Evolutionary conservation across 2,329 filamentous ascomycete species (phyloP).

Genomic region (Pseudogymnoascus sp.): DNA sequence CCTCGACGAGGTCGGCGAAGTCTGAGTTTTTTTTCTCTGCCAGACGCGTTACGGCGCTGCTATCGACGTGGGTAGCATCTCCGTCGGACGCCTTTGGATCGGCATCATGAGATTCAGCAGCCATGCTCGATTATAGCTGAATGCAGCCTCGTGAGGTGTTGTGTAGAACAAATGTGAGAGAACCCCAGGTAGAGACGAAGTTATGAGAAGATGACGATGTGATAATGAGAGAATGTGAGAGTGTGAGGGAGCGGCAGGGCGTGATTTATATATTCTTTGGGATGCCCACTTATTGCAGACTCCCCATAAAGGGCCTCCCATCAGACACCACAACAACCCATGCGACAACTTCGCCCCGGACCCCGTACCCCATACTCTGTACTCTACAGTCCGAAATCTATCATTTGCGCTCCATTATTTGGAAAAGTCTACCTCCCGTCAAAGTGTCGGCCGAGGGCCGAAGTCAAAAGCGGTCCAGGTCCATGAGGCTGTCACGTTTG

Average conservation of each 20-base stretch:
- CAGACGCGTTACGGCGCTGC: background rate
- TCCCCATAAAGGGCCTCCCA: background rate
- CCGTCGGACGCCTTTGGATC: background rate
- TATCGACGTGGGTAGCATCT: background rate
- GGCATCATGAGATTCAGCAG: background rate
- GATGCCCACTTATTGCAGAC: background rate
- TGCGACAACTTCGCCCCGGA: background rate
- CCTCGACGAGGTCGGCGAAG: background rate
- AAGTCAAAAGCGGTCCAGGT: background rate
- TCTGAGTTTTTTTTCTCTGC: background rate
- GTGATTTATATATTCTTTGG: constrained; percentile 1
- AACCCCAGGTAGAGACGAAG: background rate
- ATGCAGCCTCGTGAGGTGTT: background rate
- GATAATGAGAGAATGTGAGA: background rate
- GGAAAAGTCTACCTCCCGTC: background rate
- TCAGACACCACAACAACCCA: background rate
- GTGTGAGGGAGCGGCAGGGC: background rate
- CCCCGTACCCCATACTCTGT: background rate
- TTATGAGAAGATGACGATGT: background rate
- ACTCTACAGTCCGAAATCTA: background rate
- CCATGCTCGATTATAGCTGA: background rate
- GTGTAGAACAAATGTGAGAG: background rate
- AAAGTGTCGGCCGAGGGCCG: background rate
- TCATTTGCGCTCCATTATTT: background rate
- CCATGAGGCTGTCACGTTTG: background rate